These are phyloP conservation scores for Fusarium liriodendri DNA, from an alignment of 2,329 filamentous ascomycete species.

Conservation along the genomic window DNA sequence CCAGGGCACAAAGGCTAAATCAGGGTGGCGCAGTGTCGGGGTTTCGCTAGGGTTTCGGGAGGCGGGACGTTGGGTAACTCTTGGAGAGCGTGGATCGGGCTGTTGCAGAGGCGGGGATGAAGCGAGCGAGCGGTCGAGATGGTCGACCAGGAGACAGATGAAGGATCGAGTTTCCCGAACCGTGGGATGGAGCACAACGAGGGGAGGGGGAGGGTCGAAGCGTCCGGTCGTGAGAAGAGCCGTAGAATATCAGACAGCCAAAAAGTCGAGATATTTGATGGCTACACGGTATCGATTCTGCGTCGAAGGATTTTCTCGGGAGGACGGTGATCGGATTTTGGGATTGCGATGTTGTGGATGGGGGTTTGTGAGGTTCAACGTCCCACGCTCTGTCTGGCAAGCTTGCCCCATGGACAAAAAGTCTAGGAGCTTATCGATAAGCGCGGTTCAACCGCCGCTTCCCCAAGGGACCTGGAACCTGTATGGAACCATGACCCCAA, in stretches of 20 bases:
- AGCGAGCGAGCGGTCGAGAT: constrained; percentile 17
- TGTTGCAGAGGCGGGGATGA: not conserved
- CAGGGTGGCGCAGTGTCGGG: constrained; percentile 6
- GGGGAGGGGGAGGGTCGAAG: constrained; percentile 23
- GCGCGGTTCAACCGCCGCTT: not conserved
- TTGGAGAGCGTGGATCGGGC: not conserved
- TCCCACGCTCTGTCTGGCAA: constrained; percentile 9
- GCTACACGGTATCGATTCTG: not conserved
- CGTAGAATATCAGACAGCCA: constrained; percentile 4
- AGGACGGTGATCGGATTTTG: constrained; percentile 18
- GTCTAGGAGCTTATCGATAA: constrained; percentile 49
- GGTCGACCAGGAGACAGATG: constrained; percentile 16
- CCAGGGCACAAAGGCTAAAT: constrained; percentile 3
- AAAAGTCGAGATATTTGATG: not conserved
- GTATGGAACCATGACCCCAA: not conserved
- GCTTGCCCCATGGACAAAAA: constrained; percentile 8
- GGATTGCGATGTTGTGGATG: constrained; percentile 38
- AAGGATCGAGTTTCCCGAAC: constrained; percentile 23
- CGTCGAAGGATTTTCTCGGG: constrained; percentile 1
- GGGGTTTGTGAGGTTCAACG: constrained; percentile 38
- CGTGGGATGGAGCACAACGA: constrained; percentile 32
- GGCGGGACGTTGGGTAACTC: not conserved
- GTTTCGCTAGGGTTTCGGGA: not conserved
- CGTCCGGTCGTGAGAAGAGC: constrained; percentile 3
- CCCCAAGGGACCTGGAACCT: not conserved